Evolutionary conservation across 2,329 filamentous ascomycete genomes (phyloP).

Genomic region (Exophiala mesophila): DNA sequence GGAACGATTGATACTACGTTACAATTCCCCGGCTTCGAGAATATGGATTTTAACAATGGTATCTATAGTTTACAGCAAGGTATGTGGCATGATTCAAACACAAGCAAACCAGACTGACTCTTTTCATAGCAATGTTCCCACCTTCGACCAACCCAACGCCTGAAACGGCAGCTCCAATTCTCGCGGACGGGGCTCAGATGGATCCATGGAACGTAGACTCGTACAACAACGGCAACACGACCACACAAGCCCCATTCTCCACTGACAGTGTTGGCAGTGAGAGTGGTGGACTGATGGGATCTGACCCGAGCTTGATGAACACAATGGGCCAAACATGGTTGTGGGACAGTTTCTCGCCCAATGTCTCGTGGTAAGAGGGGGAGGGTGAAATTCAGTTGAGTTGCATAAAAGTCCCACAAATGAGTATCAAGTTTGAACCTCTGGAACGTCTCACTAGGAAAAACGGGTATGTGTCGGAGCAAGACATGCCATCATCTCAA

Average conservation of each 20-base stretch:
- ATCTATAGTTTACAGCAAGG: slow-evolving; percentile 16
- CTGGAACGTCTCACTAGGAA: no score
- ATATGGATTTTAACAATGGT: slow-evolving; percentile 17
- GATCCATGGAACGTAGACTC: slow-evolving; percentile 3
- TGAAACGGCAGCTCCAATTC: background rate
- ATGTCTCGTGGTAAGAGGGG: background rate
- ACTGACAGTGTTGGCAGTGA: slow-evolving; percentile 4
- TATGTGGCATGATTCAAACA: background rate
- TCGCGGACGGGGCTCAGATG: background rate
- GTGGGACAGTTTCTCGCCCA: slow-evolving; percentile 6
- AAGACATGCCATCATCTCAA: no score
- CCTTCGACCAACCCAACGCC: slow-evolving; percentile 4
- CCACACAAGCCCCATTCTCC: slow-evolving; percentile 4
- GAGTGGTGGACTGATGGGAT: slow-evolving; percentile 6
- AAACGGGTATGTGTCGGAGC: no score
- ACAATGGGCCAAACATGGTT: slow-evolving; percentile 15
- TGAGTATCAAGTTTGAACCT: no score
- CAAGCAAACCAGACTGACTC: no score
- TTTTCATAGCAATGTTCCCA: slow-evolving; percentile 17
- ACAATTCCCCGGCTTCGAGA: slow-evolving; percentile 12
- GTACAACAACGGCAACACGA: slow-evolving; percentile 2
- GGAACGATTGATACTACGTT: background rate
- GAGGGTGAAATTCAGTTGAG: no score
- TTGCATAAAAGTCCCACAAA: no score
- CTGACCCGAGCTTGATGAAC: slow-evolving; percentile 15